A percentile compares a stretch with the other conserved stretches of the same genome.
phyloP scores from a whole-genome alignment of 2,329 filamentous ascomycete genomes.

The Diaporthe australafricana region DNA sequence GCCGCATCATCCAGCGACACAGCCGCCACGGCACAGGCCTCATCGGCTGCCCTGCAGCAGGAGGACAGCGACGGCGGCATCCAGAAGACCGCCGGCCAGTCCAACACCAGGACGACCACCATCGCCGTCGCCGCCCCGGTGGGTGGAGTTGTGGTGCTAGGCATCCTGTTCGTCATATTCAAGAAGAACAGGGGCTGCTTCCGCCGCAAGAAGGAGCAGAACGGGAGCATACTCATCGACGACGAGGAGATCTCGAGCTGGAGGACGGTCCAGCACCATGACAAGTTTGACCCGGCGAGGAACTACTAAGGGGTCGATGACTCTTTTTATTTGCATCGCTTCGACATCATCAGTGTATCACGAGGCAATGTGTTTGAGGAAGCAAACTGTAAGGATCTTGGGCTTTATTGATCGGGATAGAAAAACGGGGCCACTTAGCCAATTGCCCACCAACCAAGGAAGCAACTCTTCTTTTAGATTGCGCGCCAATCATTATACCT shows the following conservation, averaged over 20 bases:
- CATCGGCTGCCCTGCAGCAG: slow-evolving; percentile 15
- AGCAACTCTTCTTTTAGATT: not conserved
- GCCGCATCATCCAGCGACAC: not conserved
- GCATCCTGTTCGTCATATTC: slow-evolving; percentile 23
- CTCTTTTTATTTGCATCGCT: too few species aligned
- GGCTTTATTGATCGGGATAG: not conserved
- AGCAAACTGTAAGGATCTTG: too few species aligned
- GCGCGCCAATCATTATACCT: not conserved
- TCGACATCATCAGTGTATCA: too few species aligned
- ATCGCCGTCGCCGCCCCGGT: slow-evolving; percentile 34
- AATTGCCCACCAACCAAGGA: not conserved
- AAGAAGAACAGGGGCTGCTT: slow-evolving; percentile 34
- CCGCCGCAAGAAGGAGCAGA: slow-evolving; percentile 17
- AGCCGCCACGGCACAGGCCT: not conserved
- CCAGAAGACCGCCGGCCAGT: not conserved
- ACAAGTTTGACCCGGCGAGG: slow-evolving; percentile 34
- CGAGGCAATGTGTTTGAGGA: not conserved
- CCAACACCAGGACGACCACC: slow-evolving; percentile 27
- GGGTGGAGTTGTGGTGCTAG: slow-evolving; percentile 29
- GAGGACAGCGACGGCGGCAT: not conserved
- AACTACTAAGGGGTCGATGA: slow-evolving; percentile 14
- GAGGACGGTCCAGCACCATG: slow-evolving; percentile 21
- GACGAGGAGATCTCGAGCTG: slow-evolving; percentile 28
- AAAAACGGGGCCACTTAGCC: not conserved
- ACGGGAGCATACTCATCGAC: slow-evolving; percentile 16